phyloP scores from a whole-genome alignment of 768 basidiomycete species.

The Tylopilus subfusipes region DNA sequence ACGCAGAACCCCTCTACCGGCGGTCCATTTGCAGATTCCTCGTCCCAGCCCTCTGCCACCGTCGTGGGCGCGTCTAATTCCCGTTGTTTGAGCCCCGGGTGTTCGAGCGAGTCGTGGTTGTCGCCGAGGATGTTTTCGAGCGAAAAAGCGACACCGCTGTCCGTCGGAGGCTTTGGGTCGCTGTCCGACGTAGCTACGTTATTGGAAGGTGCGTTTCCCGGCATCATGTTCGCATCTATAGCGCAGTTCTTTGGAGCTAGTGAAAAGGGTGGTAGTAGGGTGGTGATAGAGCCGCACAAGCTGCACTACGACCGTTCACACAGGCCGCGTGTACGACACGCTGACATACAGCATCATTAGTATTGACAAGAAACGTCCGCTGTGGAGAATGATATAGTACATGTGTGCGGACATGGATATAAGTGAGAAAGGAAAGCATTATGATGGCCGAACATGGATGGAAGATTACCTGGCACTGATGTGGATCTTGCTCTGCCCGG shows the following conservation, averaged over 20 bases:
- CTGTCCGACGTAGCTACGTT: constrained; percentile 7
- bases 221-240: constrained; percentile 22
- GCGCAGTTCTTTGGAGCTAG: background rate
- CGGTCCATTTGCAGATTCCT: constrained; percentile 48
- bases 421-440: background rate
- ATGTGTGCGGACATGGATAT: constrained; percentile 6
- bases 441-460: background rate
- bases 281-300: constrained; percentile 10
- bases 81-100: constrained; percentile 37
- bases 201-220: constrained; percentile 16
- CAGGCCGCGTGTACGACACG: constrained; percentile 25
- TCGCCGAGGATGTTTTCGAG: constrained; percentile 68
- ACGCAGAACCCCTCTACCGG: constrained; percentile 67
- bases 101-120: constrained; percentile 60
- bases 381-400: constrained; percentile 17
- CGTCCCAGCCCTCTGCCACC: constrained; percentile 60
- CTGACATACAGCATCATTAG: background rate
- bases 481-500: constrained; percentile 37
- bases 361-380: background rate
- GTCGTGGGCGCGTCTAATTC: constrained; percentile 34
- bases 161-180: constrained; percentile 2
- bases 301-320: constrained; percentile 17
- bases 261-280: constrained; percentile 5
- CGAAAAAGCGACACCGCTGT: constrained; percentile 40
- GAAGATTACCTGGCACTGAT: constrained; percentile 28